phyloP scores from a whole-genome alignment of 306 rosid genomes.

The Vicia faba region DNA sequence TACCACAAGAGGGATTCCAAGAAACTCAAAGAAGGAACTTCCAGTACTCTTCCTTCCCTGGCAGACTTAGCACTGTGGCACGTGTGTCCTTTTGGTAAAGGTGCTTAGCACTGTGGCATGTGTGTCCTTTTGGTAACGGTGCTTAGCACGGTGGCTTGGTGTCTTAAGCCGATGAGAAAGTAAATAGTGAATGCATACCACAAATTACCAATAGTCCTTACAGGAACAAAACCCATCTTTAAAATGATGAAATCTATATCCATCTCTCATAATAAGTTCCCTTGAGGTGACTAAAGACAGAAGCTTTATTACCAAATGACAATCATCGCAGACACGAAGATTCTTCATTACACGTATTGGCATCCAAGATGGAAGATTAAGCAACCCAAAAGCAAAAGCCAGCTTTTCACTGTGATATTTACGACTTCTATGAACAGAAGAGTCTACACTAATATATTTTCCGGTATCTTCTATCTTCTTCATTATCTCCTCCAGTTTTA shows the following conservation, averaged over 20 bases:
- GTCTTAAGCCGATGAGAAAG: not conserved
- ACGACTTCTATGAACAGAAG: constrained; percentile 37
- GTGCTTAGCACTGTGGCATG: not conserved
- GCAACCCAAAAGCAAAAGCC: constrained; percentile 60
- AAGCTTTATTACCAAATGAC: constrained; percentile 54
- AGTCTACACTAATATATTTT: constrained; percentile 33
- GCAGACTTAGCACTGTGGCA: not conserved
- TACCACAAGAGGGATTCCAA: not conserved
- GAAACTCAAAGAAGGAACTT: not conserved
- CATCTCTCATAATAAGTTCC: constrained; percentile 59
- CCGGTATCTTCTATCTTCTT: constrained; percentile 56
- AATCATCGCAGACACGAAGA: constrained; percentile 54
- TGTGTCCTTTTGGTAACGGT: not conserved
- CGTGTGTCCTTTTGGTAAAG: too few species aligned
- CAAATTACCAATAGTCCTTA: constrained; percentile 55
- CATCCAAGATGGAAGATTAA: constrained; percentile 57
- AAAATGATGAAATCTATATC: constrained; percentile 55
- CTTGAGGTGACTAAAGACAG: constrained; percentile 57
- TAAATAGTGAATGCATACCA: constrained; percentile 26
- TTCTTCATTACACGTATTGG: constrained; percentile 59
- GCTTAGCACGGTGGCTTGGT: not conserved
- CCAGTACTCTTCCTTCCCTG: not conserved
- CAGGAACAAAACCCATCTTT: constrained; percentile 54
- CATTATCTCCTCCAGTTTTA: constrained; percentile 48
- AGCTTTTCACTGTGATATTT: constrained; percentile 59